Base-by-base conservation (phyloP, 2,329 filamentous ascomycete genomes). In the Botrytis byssoidea region DNA sequence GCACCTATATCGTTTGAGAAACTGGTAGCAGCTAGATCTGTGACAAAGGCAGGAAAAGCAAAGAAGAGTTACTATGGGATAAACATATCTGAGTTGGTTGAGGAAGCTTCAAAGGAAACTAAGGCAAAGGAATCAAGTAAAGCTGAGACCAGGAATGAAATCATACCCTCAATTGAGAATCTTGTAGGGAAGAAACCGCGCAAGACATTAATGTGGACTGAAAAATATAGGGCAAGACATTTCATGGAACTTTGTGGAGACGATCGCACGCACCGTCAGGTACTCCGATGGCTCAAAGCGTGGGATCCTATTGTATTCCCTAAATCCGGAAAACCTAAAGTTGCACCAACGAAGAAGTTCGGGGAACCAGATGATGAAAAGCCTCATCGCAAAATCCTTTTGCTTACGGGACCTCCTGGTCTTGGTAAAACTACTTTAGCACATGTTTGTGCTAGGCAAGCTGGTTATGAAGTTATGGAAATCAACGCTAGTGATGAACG, bases 401-500 rank as follows among this genome's bases (percentile, higher is more conserved):
- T 99, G 79, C 85, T 99, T 25, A 95, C 95, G 0, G 97, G 96
- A 0, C 94, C 96, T 0, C 96, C 96, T 0, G 96, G 96, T 2
- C 85, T 99, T 18, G 96, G 96, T 42, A 99, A 99, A 85, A 99
- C 96, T 0, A 99, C 96, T 0, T 83, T 99, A 66, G 96, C 96
- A 2, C 96, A 99, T 82, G 96, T 99, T 0, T 98, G 96, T 81
- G 97, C 97, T 0, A 91, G 88, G 77, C 96, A 99, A 83, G 96
- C 96, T 8, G 96, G 96, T 0, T 99, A 99, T 79, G 96, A 98
- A 79, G 93, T 97, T 1, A 88, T 98, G 80, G 96, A 99, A 81
- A 97, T 99, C 83, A 99, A 99, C 79, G 96, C 97, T 14, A 98
- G 95, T 79, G 96, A 99, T 80, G 97, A 99, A 81, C 88, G 96